Conservation (phyloP, 768 basidiomycete species). For the Pulveroboletus sp. region DNA sequence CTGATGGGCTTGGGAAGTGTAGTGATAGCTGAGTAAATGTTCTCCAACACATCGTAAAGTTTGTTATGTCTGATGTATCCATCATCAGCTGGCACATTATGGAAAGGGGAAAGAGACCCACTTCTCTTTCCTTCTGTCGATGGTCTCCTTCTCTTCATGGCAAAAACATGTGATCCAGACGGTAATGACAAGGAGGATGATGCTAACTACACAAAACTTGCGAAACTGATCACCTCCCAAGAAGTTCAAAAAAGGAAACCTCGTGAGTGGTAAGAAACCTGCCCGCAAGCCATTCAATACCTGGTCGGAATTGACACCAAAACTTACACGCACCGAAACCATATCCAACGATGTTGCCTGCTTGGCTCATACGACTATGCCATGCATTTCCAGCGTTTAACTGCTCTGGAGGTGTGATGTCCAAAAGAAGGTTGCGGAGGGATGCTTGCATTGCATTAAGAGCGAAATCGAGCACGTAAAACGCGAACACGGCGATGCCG, state of each 20-base stretch:
- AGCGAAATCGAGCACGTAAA: conserved; percentile 96
- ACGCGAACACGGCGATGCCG: conserved; percentile 79
- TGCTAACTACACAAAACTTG: conserved; percentile 88
- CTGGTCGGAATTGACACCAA: background rate
- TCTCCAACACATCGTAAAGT: conserved; percentile 68
- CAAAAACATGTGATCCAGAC: conserved; percentile 87
- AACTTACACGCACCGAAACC: conserved; percentile 62
- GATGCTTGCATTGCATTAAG: conserved; percentile 94
- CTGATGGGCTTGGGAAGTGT: conserved; percentile 81
- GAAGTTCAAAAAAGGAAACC: conserved; percentile 70
- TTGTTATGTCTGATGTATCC: conserved; percentile 38
- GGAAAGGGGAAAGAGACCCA: conserved; percentile 14
- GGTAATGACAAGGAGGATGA: conserved; percentile 71
- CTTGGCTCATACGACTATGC: conserved; percentile 94
- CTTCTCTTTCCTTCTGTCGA: conserved; percentile 43
- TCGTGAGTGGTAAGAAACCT: conserved; percentile 87
- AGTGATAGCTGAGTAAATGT: conserved; percentile 68
- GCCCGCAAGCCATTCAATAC: conserved; percentile 8
- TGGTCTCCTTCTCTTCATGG: conserved; percentile 75
- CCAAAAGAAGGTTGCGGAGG: conserved; percentile 87
- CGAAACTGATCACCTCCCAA: conserved; percentile 93
- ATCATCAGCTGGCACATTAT: conserved; percentile 1
- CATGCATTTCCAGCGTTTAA: conserved; percentile 95
- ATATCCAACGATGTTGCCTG: conserved; percentile 95
- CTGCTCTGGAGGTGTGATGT: conserved; percentile 84